A percentile compares a stretch with the other conserved stretches of the same genome.
phyloP scores from a whole-genome alignment of 2,329 filamentous ascomycete species.

The Pochonia chlamydosporia region DNA sequence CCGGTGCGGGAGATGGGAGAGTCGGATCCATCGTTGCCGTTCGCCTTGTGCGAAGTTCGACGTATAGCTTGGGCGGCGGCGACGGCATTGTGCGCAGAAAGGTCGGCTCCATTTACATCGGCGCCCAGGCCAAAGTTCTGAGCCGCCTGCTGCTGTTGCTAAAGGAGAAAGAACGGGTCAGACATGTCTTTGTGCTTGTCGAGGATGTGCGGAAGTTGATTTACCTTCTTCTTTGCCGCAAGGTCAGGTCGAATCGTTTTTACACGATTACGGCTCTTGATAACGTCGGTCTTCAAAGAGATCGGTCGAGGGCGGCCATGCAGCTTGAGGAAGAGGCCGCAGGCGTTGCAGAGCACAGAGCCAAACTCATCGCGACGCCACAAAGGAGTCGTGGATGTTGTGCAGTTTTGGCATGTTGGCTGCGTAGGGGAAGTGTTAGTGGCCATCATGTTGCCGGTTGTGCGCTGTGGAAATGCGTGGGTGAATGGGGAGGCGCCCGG shows the following conservation, averaged over 20 bases:
- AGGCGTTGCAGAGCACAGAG: slow-evolving; percentile 96
- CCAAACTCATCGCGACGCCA: slow-evolving; percentile 97
- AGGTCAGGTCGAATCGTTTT: slow-evolving; percentile 78
- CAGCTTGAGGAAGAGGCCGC: slow-evolving; percentile 93
- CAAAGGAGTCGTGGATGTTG: slow-evolving; percentile 88
- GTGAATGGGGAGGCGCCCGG: slow-evolving; percentile 19
- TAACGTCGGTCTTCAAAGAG: slow-evolving; percentile 97
- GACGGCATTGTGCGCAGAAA: slow-evolving; percentile 43
- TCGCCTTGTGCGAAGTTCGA: slow-evolving; percentile 66
- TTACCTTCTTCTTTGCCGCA: slow-evolving; percentile 78
- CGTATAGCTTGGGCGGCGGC: slow-evolving; percentile 48
- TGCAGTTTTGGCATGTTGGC: slow-evolving; percentile 95
- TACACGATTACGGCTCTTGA: slow-evolving; percentile 97
- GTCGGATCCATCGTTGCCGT: slow-evolving; percentile 69
- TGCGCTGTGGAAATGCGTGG: slow-evolving; percentile 21
- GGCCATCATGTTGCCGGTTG: slow-evolving; percentile 41
- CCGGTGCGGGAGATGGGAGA: slow-evolving; percentile 75
- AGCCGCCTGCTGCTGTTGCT: slow-evolving; percentile 31
- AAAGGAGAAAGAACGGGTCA: not conserved
- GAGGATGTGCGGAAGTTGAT: slow-evolving; percentile 13
- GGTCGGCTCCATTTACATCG: slow-evolving; percentile 55
- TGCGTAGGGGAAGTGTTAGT: slow-evolving; percentile 61
- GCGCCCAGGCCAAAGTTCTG: slow-evolving; percentile 32
- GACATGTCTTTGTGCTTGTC: not conserved
- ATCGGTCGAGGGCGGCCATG: slow-evolving; percentile 91